phyloP scores from a whole-genome alignment of 371 early-diverging fungal species.

The Lichtheimia hyalospora region DNA sequence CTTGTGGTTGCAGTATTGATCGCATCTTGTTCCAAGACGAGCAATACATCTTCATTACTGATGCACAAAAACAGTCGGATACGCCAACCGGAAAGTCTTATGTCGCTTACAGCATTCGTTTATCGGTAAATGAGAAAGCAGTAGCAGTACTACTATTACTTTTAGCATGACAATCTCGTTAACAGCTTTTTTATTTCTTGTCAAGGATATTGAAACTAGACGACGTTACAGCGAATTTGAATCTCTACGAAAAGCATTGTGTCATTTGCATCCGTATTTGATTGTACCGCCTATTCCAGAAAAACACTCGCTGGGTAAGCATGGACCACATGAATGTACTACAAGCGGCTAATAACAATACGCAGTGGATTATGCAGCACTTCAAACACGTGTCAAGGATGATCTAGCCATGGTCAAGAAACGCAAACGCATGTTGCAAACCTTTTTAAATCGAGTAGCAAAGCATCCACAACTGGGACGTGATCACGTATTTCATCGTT shows the following conservation, averaged over 20 bases:
- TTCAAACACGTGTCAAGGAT: constrained; percentile 85
- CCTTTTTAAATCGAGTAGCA: constrained; percentile 87
- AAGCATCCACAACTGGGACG: constrained; percentile 83
- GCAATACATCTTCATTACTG: constrained; percentile 31
- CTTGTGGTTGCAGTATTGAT: constrained; percentile 29
- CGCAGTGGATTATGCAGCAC: constrained; percentile 82
- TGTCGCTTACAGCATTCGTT: constrained; percentile 55
- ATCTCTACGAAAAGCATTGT: constrained; percentile 77
- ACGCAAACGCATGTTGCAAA: constrained; percentile 92
- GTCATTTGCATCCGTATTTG: constrained; percentile 78
- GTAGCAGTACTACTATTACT: too few relatives aligned
- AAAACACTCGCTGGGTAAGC: constrained; percentile 86
- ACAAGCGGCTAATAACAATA: neutral
- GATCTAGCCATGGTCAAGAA: constrained; percentile 86
- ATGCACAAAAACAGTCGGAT: constrained; percentile 44
- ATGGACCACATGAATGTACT: neutral
- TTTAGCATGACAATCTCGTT: too few relatives aligned
- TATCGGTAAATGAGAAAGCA: constrained; percentile 34
- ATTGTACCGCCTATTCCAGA: constrained; percentile 97
- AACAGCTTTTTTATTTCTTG: neutral
- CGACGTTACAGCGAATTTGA: constrained; percentile 93
- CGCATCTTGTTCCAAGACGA: constrained; percentile 24
- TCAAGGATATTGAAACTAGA: constrained; percentile 38
- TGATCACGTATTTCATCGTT: constrained; percentile 89
- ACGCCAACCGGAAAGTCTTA: constrained; percentile 38